Evolutionary conservation across 2,329 filamentous ascomycete species (phyloP).

Genomic region (Diaporthe batatas): DNA sequence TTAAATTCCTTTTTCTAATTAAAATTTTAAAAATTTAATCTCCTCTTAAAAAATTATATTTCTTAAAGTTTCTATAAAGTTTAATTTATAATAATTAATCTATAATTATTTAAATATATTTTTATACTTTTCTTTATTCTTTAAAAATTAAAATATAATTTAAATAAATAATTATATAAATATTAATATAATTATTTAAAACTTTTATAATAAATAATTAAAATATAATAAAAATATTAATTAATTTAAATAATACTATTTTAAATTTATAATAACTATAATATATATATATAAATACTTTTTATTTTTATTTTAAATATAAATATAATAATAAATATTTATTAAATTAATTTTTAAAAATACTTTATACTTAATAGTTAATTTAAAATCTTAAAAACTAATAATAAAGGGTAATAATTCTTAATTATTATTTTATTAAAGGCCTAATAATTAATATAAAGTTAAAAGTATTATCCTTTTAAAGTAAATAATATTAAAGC

Average conservation of each 20-base stretch:
- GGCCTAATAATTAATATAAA: neutral
- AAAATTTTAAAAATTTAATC: neutral
- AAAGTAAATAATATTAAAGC: too few species aligned
- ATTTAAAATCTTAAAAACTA: too few species aligned
- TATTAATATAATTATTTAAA: neutral
- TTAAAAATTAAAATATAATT: neutral
- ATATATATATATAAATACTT: neutral
- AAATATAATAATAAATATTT: neutral
- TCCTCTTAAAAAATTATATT: neutral
- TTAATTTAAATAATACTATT: neutral
- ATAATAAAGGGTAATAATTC: too few species aligned
- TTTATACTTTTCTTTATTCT: neutral
- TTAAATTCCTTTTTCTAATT: neutral
- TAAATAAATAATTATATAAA: conserved; percentile 4
- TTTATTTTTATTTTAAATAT: neutral
- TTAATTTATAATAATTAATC: neutral
- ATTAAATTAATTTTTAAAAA: neutral
- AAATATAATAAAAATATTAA: neutral
- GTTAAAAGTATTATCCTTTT: neutral
- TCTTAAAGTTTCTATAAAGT: neutral
- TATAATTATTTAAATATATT: neutral
- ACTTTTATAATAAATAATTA: neutral
- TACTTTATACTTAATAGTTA: neutral
- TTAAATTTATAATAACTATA: neutral
- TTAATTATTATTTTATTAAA: too few species aligned